phyloP scores from a whole-genome alignment of 164 flowering plant genomes.

The Platanus orientalis region DNA sequence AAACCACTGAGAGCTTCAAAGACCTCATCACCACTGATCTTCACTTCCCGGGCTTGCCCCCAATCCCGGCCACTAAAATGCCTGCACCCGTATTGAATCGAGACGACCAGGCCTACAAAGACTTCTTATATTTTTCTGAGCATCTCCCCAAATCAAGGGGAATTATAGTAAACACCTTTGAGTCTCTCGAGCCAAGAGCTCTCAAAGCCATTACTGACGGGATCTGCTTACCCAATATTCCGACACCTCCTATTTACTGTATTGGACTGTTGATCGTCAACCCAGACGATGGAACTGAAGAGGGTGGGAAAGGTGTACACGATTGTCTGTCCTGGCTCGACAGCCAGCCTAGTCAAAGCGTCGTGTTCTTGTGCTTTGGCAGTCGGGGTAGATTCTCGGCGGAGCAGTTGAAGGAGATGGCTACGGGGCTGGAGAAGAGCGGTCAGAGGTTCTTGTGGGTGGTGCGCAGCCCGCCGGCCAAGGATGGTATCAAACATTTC shows the following conservation, averaged over 20 bases:
- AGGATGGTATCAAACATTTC: not conserved
- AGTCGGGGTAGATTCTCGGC: constrained; percentile 2
- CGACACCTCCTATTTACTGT: no score
- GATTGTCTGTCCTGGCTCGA: constrained; percentile 1
- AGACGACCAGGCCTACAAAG: constrained; percentile 16
- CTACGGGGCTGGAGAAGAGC: no score
- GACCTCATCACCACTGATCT: constrained; percentile 14
- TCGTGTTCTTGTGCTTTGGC: constrained; percentile 9
- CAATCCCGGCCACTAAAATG: constrained; percentile 25
- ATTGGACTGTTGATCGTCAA: no score
- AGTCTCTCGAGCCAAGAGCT: constrained; percentile 18
- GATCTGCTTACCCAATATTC: no score
- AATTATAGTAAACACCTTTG: constrained; percentile 32
- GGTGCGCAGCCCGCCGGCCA: not conserved
- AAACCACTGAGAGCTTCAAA: constrained; percentile 12
- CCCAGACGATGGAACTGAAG: no score
- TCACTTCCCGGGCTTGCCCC: constrained; percentile 40
- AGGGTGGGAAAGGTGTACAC: not conserved
- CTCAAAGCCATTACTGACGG: constrained; percentile 15
- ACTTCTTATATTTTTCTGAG: constrained; percentile 7
- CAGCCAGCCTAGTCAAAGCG: constrained; percentile 1
- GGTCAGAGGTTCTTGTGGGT: constrained; percentile 26
- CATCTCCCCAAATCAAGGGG: constrained; percentile 20
- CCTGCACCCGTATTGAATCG: no score
- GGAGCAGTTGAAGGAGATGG: constrained; percentile 20